Evolutionary conservation across 768 basidiomycete species (phyloP), one percentile per base, ranked within the genome.

Genomic region (Amyloporia xantha): DNA sequence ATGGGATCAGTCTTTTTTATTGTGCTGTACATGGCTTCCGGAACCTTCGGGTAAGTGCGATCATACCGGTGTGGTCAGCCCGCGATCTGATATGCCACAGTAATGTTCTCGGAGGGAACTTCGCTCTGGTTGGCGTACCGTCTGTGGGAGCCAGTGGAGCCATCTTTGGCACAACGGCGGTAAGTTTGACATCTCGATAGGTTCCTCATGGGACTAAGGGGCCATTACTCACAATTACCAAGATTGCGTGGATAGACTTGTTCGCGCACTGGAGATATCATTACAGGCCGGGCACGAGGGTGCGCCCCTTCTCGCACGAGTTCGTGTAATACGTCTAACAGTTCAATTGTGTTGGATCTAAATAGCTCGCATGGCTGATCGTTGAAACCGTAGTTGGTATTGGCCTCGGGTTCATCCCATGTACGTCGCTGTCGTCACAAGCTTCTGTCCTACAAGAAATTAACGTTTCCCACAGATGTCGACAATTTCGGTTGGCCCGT

Each of bases 101-200:
- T 28, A 91, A 91, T 56, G 77, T 92, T 21, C 73, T 98, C 23
- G 94, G 95, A 20, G 92, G 91, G 2, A 97, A 96, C 66, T 98
- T 98, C 62, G 75, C 91, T 2, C 70, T 95, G 11, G 86, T 93
- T 3, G 94, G 92, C 6, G 68, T 84, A 17, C 93, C 95, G 0
- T 91, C 89, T 11, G 76, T 92, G 10, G 95, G 95, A 38, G 96
- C 95, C 2, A 89, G 85, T 55, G 95, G 95, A 5, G 91, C 94
- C 1, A 86, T 97, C 48, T 93, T 95, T 49, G 91, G 90, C 13
- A 89, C 86, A 2, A 69, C 91, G 36, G 86, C 84, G 2, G 87
- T 88, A 62, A 49, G 77, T 53, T 12, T 17, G 36, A 17, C 20
- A 5, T 24, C n/a, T 24, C 24, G 20, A 9, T 19, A 11, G 6